Percentiles rank a stretch among this genome's conserved stretches.
Evolutionary conservation across 495 filamentous ascomycete genomes (phyloP).

Genomic region (Hapsidospora chrysogenum): DNA sequence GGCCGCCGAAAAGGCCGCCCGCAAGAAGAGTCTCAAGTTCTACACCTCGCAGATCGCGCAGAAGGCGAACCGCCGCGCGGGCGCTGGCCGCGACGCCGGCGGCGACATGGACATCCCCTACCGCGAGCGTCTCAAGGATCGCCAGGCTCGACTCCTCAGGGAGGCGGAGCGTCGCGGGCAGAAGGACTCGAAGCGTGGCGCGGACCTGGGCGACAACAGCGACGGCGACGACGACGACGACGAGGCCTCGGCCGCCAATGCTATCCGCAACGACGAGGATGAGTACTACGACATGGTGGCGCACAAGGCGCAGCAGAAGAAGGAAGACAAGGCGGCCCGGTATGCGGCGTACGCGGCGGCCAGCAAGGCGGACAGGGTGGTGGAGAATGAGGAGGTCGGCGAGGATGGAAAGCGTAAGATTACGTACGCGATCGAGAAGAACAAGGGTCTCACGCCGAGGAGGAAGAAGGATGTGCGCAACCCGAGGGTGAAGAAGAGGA

Average conservation of each 20-base stretch:
- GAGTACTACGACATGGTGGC: slow-evolving; percentile 84
- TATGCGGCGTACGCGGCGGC: slow-evolving; percentile 26
- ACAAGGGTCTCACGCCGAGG: slow-evolving; percentile 80
- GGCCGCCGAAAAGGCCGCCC: slow-evolving; percentile 64
- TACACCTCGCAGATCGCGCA: slow-evolving; percentile 94
- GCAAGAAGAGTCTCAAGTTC: slow-evolving; percentile 81
- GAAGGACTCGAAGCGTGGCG: slow-evolving; percentile 39
- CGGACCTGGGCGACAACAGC: slow-evolving; percentile 40
- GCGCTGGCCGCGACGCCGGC: slow-evolving; percentile 66
- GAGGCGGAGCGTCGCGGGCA: slow-evolving; percentile 76
- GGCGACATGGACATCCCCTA: slow-evolving; percentile 88
- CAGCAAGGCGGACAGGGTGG: slow-evolving; percentile 33
- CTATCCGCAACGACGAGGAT: slow-evolving; percentile 43
- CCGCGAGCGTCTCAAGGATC: slow-evolving; percentile 70
- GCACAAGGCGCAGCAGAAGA: slow-evolving; percentile 50
- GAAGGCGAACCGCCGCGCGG: slow-evolving; percentile 70
- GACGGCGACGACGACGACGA: slow-evolving; percentile 59
- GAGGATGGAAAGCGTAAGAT: slow-evolving; percentile 78
- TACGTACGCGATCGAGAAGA: slow-evolving; percentile 85
- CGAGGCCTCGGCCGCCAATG: slow-evolving; percentile 27
- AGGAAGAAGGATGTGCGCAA: slow-evolving; percentile 88
- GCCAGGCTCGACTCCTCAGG: slow-evolving; percentile 65
- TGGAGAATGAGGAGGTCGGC: slow-evolving; percentile 40
- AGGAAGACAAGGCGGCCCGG: slow-evolving; percentile 46
- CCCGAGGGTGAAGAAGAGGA: slow-evolving; percentile 92